A percentile compares a stretch with the other conserved stretches of the same genome.
phyloP scores from a whole-genome alignment of 2,329 filamentous ascomycete species.

The Sphaceloma murrayae region DNA sequence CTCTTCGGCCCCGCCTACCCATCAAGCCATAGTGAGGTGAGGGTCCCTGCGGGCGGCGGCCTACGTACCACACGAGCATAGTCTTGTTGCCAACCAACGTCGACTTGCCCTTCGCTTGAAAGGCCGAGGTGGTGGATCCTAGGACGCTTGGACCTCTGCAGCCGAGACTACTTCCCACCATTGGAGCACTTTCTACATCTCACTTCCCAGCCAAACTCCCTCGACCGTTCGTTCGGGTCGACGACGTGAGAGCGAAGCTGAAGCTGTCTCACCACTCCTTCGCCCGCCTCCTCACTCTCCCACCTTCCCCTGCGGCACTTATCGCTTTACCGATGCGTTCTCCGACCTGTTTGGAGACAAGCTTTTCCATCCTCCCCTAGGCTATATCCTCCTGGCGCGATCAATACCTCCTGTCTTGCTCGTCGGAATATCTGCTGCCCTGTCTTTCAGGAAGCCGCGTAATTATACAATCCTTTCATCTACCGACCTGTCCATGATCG shows the following conservation, averaged over 20 bases:
- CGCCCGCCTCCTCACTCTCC: slow-evolving; percentile 2
- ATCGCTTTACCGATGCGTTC: slow-evolving; percentile 12
- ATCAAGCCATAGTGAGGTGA: background rate
- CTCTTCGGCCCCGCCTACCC: slow-evolving; percentile 6
- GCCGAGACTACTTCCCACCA: slow-evolving; percentile 8
- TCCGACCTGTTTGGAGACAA: slow-evolving; percentile 7
- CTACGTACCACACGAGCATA: too few relatives aligned
- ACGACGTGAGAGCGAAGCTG: too few relatives aligned
- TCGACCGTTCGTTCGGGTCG: too few relatives aligned
- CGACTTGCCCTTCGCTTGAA: slow-evolving; percentile 6
- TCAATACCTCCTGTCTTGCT: slow-evolving; percentile 7
- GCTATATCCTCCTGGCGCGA: slow-evolving; percentile 3
- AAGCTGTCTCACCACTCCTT: background rate
- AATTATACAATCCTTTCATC: slow-evolving; percentile 4
- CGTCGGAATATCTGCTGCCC: background rate
- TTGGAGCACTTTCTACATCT: slow-evolving; percentile 5
- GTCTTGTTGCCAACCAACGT: slow-evolving; percentile 1
- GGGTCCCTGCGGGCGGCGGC: too few relatives aligned
- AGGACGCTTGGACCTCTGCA: slow-evolving; percentile 12
- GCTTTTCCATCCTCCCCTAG: slow-evolving; percentile 11
- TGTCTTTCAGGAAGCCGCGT: slow-evolving; percentile 5
- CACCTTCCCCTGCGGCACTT: slow-evolving; percentile 1
- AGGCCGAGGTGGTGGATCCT: slow-evolving; percentile 12
- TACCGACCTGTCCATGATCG: slow-evolving; percentile 5
- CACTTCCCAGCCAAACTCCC: background rate